phyloP scores from a whole-genome alignment of 768 basidiomycete genomes.

The Boletus vermiculosoides region DNA sequence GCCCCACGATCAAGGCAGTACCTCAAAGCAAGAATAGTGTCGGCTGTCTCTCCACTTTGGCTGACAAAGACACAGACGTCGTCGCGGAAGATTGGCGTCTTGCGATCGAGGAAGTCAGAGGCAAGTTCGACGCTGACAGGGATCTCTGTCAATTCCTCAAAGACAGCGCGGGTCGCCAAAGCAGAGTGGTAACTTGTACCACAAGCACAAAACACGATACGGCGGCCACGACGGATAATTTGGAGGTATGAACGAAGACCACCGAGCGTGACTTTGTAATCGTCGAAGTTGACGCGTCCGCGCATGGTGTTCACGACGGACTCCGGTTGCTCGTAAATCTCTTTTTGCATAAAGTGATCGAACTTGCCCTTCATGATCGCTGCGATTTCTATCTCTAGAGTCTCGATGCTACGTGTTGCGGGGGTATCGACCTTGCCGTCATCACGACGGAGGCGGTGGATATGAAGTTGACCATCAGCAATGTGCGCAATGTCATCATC shows the following conservation, averaged over 20 bases:
- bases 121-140: constrained; percentile 97
- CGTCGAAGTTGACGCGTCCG: constrained; percentile 98
- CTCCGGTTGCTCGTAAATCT: constrained; percentile 98
- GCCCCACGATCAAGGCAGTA: constrained; percentile 98
- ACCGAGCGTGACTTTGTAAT: constrained; percentile 86
- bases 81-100: constrained; percentile 99
- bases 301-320: constrained; percentile 99
- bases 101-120: constrained; percentile 97
- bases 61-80: constrained; percentile 96
- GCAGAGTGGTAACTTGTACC: constrained; percentile 98
- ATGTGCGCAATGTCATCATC: constrained; percentile 99
- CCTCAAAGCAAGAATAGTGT: constrained; percentile 92
- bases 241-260: constrained; percentile 93
- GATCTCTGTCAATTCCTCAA: constrained; percentile 98
- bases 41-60: constrained; percentile 98
- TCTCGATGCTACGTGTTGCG: constrained; percentile 90
- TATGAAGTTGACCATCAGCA: constrained; percentile 94
- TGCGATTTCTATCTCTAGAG: constrained; percentile 97
- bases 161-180: constrained; percentile 94
- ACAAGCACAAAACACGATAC: constrained; percentile 97
- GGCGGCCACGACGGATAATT: constrained; percentile 91
- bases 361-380: constrained; percentile 99
- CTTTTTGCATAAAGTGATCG: constrained; percentile 99
- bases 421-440: constrained; percentile 62
- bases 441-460: constrained; percentile 93